phyloP scores from a whole-genome alignment of 305 asterid genomes.

The Withania somnifera region DNA sequence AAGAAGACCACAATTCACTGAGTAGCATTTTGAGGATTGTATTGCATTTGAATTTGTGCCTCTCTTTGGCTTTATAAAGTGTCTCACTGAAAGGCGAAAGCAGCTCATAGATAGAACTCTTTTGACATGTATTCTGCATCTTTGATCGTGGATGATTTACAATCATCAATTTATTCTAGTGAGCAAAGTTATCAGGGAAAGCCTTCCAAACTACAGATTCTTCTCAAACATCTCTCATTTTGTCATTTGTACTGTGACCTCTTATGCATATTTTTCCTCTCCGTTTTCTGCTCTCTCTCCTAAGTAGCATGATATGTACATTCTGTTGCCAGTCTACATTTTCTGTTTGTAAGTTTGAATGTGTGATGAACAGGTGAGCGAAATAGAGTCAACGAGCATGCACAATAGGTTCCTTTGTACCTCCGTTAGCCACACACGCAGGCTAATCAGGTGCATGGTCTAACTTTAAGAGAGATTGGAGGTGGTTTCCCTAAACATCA shows the following conservation, averaged over 20 bases:
- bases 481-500: conserved; percentile 97
- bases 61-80: neutral
- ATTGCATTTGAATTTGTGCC: neutral
- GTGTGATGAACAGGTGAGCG: conserved; percentile 50
- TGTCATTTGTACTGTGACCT: neutral
- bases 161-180: neutral
- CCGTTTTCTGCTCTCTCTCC: neutral
- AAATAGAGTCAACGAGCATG: conserved; percentile 42
- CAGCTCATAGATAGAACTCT: neutral
- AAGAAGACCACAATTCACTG: neutral
- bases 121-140: neutral
- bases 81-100: neutral
- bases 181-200: neutral
- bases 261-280: neutral
- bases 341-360: neutral
- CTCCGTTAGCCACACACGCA: conserved; percentile 98
- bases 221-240: neutral
- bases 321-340: neutral
- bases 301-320: neutral
- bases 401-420: conserved; percentile 42
- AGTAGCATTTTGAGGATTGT: neutral
- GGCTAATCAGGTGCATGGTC: conserved; percentile 94
- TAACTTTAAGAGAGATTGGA: conserved; percentile 90
- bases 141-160: neutral
- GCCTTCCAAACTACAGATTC: neutral